A percentile compares a stretch with the other conserved stretches of the same genome.
Evolutionary conservation across 2,329 filamentous ascomycete species (phyloP).

Genomic region (Tolypocladium guangdongense): DNA sequence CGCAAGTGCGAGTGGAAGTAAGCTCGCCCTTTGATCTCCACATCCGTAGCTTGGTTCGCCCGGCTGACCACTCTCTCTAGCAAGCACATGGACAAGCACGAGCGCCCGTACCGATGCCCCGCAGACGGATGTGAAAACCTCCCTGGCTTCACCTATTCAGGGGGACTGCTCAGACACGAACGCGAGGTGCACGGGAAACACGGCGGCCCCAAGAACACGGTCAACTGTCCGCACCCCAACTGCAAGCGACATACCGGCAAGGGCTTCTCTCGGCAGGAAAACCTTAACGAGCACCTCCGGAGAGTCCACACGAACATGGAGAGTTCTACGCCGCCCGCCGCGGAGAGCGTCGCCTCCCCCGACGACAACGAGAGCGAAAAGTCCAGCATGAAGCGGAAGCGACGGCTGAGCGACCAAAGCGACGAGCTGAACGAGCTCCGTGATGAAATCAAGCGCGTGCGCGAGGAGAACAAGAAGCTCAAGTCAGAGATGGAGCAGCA

Average conservation of each 20-base stretch:
- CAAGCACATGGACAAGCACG: conserved; percentile 98
- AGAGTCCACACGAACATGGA: conserved; percentile 62
- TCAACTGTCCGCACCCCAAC: conserved; percentile 75
- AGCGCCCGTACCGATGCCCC: conserved; percentile 79
- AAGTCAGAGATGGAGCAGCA: conserved; percentile 38
- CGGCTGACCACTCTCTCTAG: conserved; percentile 28
- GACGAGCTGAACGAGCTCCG: conserved; percentile 45
- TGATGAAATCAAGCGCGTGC: conserved; percentile 55
- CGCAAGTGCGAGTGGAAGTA: conserved; percentile 93
- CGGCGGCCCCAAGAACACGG: conserved; percentile 74
- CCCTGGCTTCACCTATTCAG: conserved; percentile 89
- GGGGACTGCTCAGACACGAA: conserved; percentile 79
- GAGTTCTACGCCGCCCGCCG: conserved; percentile 21
- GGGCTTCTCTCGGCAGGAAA: conserved; percentile 88
- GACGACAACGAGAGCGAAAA: conserved; percentile 38
- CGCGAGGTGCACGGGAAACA: conserved; percentile 89
- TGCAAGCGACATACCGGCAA: conserved; percentile 85
- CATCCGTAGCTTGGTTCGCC: too few species aligned
- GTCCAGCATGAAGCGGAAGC: conserved; percentile 37
- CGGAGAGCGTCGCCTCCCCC: conserved; percentile 24
- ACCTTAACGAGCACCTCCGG: conserved; percentile 84
- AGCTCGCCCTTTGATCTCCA: conserved; percentile 28
- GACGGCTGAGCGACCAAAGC: conserved; percentile 18
- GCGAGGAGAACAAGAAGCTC: conserved; percentile 53
- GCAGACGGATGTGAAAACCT: conserved; percentile 81